Evolutionary conservation across 345 rosid species (phyloP), one percentile per base, ranked within the genome.

Genomic region (Trapa bicornis): DNA sequence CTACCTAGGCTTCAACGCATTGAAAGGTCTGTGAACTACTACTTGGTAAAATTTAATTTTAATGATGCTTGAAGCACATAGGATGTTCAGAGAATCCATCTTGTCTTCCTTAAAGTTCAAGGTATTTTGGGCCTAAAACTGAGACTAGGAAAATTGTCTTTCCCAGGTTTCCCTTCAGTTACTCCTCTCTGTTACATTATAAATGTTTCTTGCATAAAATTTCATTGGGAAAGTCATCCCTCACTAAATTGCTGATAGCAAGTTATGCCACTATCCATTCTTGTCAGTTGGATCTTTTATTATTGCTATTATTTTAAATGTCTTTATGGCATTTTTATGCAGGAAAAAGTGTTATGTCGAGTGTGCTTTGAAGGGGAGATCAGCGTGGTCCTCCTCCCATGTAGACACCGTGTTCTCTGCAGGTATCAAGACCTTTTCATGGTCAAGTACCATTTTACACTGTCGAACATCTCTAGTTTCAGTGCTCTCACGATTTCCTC

Each of bases 271-370:
- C 6, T 54, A 11, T 62, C 22, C n/a, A 33, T 62, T 33, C 45
- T 62, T 11, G n/a, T 36, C 29, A 37, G 14, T 14, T 41, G 45
- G 39, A 45, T 37, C 47, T 45, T 16, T 39, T 45, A 22, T 22
- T 22, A 22, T 22, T 22, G 29, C 29, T 22, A 22, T 22, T 22
- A 22, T 22, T 13, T 4, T 17, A 17, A 58, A 0, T 1, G 43
- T 63, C 37, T 2, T 29, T 50, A 50, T 52, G 69, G 29, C 22
- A 35, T 48, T 11, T 65, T 67, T 22, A 72, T 60, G 61, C 91
- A 94, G 99, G 99, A 94, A 78, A 94, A 91, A 75, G 96, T 94
- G 15, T 66, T 94, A 57, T 94, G 99, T 73, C 85, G 95, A 78
- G 84, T 94, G 67, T 94, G 99, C 80, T 94, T 91, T 47, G 97